phyloP scores from a whole-genome alignment of 352 stramenopile genomes.

The Phytophthora pinifolia region DNA sequence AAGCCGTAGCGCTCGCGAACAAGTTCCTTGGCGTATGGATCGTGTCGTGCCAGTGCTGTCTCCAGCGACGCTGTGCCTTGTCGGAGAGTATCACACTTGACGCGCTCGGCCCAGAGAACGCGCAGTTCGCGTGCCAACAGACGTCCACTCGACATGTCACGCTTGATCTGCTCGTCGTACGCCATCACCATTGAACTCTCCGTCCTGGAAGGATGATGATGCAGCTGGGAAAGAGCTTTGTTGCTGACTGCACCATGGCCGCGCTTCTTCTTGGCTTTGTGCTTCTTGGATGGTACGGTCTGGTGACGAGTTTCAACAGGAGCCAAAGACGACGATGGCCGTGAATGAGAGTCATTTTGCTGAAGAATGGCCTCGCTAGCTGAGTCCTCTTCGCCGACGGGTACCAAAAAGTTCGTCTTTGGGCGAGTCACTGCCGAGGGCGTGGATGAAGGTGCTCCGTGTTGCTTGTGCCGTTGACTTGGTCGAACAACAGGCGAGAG shows the following conservation, averaged over 20 bases:
- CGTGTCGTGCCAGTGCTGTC: conserved; percentile 28
- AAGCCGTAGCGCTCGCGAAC: conserved; percentile 62
- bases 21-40: conserved; percentile 54
- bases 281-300: conserved; percentile 16
- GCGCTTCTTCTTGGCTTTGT: conserved; percentile 30
- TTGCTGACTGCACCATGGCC: conserved; percentile 18
- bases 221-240: conserved; percentile 4
- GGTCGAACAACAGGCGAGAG: conserved; percentile 57
- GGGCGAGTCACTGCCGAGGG: not conserved
- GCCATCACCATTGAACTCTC: conserved; percentile 43
- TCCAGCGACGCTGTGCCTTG: conserved; percentile 18
- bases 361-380: not conserved
- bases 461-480: conserved; percentile 35
- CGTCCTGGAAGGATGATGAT: conserved; percentile 17
- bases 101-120: conserved; percentile 45
- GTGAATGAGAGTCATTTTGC: conserved; percentile 4
- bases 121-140: conserved; percentile 57
- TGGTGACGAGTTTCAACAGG: conserved; percentile 20
- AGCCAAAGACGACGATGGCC: conserved; percentile 17
- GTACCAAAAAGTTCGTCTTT: conserved; percentile 1
- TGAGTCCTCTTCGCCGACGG: conserved; percentile 3
- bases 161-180: conserved; percentile 45
- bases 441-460: conserved; percentile 7
- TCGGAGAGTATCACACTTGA: conserved; percentile 24
- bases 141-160: conserved; percentile 42